Evolutionary conservation across 495 filamentous ascomycete species (phyloP), one percentile per base, ranked within the genome.

Genomic region (Ascobolus immersus): DNA sequence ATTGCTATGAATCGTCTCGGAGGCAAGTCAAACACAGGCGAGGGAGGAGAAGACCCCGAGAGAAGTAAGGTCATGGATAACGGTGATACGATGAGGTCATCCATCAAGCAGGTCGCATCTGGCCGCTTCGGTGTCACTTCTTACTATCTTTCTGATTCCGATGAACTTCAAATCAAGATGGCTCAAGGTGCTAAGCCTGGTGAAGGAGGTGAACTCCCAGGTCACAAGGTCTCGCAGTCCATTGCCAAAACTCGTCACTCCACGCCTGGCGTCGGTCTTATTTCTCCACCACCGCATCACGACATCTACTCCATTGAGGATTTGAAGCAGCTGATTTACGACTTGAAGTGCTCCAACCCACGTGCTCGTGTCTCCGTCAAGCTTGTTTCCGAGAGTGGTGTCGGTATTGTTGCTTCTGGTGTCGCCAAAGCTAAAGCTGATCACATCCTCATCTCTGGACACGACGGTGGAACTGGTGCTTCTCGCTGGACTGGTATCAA

Each of bases 81-180:
- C 47, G 86, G 86, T 24, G 86, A 99, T 50, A 93, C 79, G 4
- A 99, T 99, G 86, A 69, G 86, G 24, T 94, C 89, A 27, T 75
- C 86, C 25, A 99, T 99, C 60, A 99, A 99, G 59, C 86, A 99
- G 56, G 76, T 99, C 43, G 86, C 86, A 18, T 94, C 86, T 8
- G 86, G 89, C 28, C 77, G 86, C 39, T 99, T 99, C 48, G 86
- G 86, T 62, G 86, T 99, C 39, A 99, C 89, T 6, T 86, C 80
- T 21, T 78, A 89, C 60, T 99, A 94, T 53, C 65, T 99, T n/a
- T 82, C 86, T 25, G 86, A 99, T 52, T 78, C 86, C 10, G 86
- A 99, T 52, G 84, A 99, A 57, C 61, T 99, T 22, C 86, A 99
- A 58, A 99, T 99, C 64, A 99, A 99, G 65, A 99, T 99, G 86